Conservation (phyloP, 1,284 basidiomycete genomes). For the Ganoderma sp. region DNA sequence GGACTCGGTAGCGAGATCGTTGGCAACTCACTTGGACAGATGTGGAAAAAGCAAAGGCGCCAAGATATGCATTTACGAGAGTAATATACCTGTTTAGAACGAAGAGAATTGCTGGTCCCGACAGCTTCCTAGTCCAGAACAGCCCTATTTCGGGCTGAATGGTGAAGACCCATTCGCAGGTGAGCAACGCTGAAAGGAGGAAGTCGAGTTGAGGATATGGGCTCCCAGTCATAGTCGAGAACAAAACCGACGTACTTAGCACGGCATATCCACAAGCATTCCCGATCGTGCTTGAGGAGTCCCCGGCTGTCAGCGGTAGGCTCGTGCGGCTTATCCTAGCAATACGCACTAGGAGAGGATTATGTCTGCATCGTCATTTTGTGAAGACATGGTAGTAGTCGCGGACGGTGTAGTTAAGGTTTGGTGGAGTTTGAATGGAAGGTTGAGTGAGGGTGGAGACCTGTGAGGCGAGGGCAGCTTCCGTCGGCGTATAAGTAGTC, state of each 20-base stretch:
- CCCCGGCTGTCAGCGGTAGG: neutral
- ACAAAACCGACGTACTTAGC: neutral
- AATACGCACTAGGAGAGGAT: neutral
- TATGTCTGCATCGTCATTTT: neutral
- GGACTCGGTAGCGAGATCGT: neutral
- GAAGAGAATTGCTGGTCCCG: neutral
- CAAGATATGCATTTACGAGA: neutral
- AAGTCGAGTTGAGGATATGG: neutral
- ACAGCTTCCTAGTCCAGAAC: slow-evolving; percentile 1
- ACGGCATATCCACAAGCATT: neutral
- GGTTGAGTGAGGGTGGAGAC: too few species aligned
- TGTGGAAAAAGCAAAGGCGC: neutral
- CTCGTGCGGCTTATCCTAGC: neutral
- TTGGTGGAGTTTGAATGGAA: too few species aligned
- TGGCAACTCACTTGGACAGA: neutral
- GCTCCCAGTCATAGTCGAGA: neutral
- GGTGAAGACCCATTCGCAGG: neutral
- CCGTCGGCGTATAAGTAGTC: neutral
- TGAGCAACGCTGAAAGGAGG: neutral
- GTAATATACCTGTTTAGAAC: slow-evolving; percentile 3
- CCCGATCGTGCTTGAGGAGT: neutral
- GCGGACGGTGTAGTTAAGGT: neutral
- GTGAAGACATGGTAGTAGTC: neutral
- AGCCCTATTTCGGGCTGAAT: neutral
- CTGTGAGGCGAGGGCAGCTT: neutral